Conservation (phyloP, 78 protist genomes). For the Dictyostelium purpureum region DNA sequence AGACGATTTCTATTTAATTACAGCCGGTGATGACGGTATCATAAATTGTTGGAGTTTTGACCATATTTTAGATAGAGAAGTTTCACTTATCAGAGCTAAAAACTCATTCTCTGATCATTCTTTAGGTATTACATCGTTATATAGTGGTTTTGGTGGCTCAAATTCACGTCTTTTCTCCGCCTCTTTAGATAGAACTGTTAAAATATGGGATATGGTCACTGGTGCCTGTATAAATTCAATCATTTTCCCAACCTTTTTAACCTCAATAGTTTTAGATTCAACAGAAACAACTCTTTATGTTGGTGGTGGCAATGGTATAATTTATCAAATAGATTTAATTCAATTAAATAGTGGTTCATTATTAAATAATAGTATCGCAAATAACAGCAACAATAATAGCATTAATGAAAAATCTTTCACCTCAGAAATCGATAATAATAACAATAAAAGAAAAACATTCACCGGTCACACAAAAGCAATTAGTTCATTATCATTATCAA, state of each 20-base stretch:
- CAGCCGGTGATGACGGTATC: conserved; percentile 82
- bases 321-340: conserved; percentile 60
- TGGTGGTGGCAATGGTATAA: conserved; percentile 73
- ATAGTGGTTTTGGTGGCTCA: conserved; percentile 62
- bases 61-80: conserved; percentile 33
- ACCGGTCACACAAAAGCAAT: conserved; percentile 46
- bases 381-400: neutral
- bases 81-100: neutral
- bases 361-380: neutral
- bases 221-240: conserved; percentile 43
- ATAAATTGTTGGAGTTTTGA: conserved; percentile 61
- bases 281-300: conserved; percentile 66
- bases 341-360: neutral
- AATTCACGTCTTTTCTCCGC: conserved; percentile 27
- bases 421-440: neutral
- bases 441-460: conserved; percentile 40
- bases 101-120: conserved; percentile 75
- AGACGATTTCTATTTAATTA: conserved; percentile 52
- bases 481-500: conserved; percentile 10
- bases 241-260: conserved; percentile 68
- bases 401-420: neutral
- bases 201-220: conserved; percentile 68
- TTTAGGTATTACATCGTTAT: conserved; percentile 47
- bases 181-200: conserved; percentile 63
- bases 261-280: conserved; percentile 31